A percentile compares a stretch with the other conserved stretches of the same genome.
Evolutionary conservation across 1,139 yeast species (phyloP).

Genomic region (Chernovozyma aurita): DNA sequence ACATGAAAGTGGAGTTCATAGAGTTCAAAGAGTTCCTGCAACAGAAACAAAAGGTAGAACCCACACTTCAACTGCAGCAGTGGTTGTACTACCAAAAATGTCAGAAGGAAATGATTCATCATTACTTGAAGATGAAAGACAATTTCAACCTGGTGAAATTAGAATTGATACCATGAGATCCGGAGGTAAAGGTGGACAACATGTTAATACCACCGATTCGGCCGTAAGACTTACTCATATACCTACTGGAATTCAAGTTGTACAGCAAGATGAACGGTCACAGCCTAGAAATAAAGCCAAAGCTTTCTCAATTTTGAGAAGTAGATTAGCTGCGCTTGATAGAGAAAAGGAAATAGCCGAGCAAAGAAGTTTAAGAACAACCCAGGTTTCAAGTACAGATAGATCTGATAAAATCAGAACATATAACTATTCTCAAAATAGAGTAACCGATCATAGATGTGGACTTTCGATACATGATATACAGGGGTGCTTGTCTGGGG

Average conservation of each 20-base stretch:
- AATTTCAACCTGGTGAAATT: conserved; percentile 82
- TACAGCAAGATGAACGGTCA: conserved; percentile 92
- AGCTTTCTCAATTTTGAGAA: conserved; percentile 77
- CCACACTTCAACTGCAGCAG: conserved; percentile 95
- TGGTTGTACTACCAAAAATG: conserved; percentile 85
- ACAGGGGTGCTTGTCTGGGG: conserved; percentile 76
- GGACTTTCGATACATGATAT: conserved; percentile 74
- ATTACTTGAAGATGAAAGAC: conserved; percentile 59
- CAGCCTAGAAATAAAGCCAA: conserved; percentile 96
- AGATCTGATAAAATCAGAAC: conserved; percentile 92
- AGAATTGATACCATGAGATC: conserved; percentile 95
- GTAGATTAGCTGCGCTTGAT: conserved; percentile 80
- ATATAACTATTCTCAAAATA: conserved; percentile 85
- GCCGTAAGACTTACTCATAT: conserved; percentile 91
- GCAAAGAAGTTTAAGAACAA: conserved; percentile 67
- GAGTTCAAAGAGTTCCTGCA: conserved; percentile 91
- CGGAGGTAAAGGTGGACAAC: conserved; percentile 98
- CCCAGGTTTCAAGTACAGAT: conserved; percentile 85
- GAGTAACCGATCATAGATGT: conserved; percentile 93
- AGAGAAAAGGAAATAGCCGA: conserved; percentile 58
- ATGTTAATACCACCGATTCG: conserved; percentile 95
- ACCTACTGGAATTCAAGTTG: conserved; percentile 85
- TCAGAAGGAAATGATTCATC: conserved; percentile 53
- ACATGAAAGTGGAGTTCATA: conserved; percentile 91
- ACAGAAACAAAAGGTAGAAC: conserved; percentile 93